phyloP scores from a whole-genome alignment of 2,329 filamentous ascomycete species.

The Emmonsia crescens region DNA sequence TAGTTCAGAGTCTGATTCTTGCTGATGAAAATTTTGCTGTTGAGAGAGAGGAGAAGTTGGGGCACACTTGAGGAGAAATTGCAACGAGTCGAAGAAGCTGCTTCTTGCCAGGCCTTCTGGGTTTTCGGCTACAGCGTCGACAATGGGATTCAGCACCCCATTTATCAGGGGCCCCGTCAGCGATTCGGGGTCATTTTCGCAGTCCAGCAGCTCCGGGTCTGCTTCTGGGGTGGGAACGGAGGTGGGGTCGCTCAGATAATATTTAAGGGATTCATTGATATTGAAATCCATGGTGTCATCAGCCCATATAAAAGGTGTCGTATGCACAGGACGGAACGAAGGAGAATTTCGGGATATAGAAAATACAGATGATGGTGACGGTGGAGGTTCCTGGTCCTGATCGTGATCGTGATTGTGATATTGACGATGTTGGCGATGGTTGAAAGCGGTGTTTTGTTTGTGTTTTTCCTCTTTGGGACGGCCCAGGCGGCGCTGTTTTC shows the following conservation, averaged over 20 bases:
- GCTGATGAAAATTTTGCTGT: conserved; percentile 20
- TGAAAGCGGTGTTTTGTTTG: conserved; percentile 17
- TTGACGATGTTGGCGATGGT: conserved; percentile 8
- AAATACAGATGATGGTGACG: conserved; percentile 4
- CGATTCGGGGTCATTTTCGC: conserved; percentile 81
- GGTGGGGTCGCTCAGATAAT: conserved; percentile 87
- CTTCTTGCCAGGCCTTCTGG: conserved; percentile 76
- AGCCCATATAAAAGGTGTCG: conserved; percentile 42
- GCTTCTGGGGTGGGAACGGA: conserved; percentile 78
- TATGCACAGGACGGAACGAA: neutral
- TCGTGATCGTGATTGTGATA: conserved; percentile 10
- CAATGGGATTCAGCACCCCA: conserved; percentile 76
- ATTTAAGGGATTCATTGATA: conserved; percentile 91
- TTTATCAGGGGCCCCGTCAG: conserved; percentile 72
- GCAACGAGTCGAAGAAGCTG: conserved; percentile 78
- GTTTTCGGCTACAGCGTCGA: conserved; percentile 84
- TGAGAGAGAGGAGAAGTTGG: conserved; percentile 39
- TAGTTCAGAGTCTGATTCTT: conserved; percentile 50
- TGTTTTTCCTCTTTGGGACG: conserved; percentile 21
- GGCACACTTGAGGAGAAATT: conserved; percentile 92
- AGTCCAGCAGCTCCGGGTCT: conserved; percentile 70
- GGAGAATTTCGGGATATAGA: conserved; percentile 9
- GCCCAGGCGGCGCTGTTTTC: conserved; percentile 7
- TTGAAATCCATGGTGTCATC: conserved; percentile 66
- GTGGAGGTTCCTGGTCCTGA: conserved; percentile 5